Evolutionary conservation across 495 filamentous ascomycete genomes (phyloP).

Genomic region (Lepraria neglecta): DNA sequence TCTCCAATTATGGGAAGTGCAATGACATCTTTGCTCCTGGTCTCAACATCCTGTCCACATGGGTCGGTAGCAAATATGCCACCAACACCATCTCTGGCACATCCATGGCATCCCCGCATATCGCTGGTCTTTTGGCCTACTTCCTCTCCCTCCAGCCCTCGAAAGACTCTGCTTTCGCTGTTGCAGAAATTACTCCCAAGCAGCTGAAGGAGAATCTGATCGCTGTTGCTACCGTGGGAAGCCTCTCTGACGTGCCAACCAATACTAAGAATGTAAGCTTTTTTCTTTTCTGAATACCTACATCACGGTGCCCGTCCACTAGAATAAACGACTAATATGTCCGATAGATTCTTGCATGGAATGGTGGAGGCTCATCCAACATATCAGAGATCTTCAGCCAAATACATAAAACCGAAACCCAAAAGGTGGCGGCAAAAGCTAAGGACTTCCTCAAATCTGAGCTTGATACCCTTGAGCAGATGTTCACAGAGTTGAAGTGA

Average conservation of each 20-base stretch:
- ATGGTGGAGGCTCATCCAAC: conserved; percentile 91
- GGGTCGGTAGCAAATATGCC: conserved; percentile 91
- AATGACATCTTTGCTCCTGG: conserved; percentile 99
- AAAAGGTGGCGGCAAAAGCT: conserved; percentile 40
- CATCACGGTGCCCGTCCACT: neutral
- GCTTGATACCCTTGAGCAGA: conserved; percentile 36
- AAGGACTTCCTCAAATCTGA: conserved; percentile 47
- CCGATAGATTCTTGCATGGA: conserved; percentile 83
- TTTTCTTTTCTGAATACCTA: neutral
- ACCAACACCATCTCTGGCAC: conserved; percentile 98
- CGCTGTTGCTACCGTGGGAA: conserved; percentile 70
- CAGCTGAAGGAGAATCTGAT: conserved; percentile 88
- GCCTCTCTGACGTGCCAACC: conserved; percentile 74
- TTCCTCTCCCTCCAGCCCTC: conserved; percentile 91
- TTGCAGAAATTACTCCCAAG: conserved; percentile 84
- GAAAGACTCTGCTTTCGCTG: conserved; percentile 79
- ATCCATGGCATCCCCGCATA: conserved; percentile 98
- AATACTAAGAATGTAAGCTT: conserved; percentile 71
- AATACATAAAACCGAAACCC: conserved; percentile 32
- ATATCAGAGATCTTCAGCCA: conserved; percentile 68
- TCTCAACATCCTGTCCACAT: conserved; percentile 93
- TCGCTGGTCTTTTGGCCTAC: conserved; percentile 94
- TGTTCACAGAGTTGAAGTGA: conserved; percentile 32
- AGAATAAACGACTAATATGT: conserved; percentile 37
- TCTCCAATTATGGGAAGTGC: conserved; percentile 99